Evolutionary conservation across 805 yeast species (phyloP).

Genomic region (Middelhovenomyces tepae): DNA sequence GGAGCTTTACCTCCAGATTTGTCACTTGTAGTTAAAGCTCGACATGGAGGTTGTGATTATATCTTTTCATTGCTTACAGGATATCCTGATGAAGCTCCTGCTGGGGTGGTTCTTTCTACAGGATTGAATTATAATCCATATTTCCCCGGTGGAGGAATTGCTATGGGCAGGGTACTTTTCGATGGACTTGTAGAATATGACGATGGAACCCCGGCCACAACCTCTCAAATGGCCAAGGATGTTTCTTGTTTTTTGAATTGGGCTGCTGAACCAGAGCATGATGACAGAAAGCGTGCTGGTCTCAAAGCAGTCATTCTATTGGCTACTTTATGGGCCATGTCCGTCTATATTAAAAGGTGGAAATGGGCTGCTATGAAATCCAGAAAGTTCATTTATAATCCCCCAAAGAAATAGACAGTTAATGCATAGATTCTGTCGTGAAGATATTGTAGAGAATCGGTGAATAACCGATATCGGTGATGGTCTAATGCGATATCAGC

Average conservation of each 20-base stretch:
- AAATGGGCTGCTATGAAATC: slow-evolving; percentile 95
- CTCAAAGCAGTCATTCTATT: slow-evolving; percentile 79
- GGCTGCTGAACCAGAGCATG: slow-evolving; percentile 98
- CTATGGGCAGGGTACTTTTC: slow-evolving; percentile 97
- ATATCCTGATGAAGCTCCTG: slow-evolving; percentile 98
- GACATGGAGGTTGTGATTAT: slow-evolving; percentile 97
- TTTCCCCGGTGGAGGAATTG: slow-evolving; percentile 99
- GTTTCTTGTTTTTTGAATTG: slow-evolving; percentile 93
- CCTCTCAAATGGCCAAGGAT: slow-evolving; percentile 99
- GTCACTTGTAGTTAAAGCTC: slow-evolving; percentile 93
- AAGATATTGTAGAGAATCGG: no score
- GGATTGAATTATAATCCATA: slow-evolving; percentile 98
- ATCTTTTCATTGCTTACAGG: slow-evolving; percentile 93
- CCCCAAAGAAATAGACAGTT: slow-evolving; percentile 67
- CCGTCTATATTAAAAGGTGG: slow-evolving; percentile 93
- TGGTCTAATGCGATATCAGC: no score
- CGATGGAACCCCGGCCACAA: slow-evolving; percentile 97
- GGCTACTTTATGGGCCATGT: slow-evolving; percentile 68
- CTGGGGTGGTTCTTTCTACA: slow-evolving; percentile 86
- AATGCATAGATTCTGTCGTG: neutral
- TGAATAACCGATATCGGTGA: no score
- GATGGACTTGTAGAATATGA: slow-evolving; percentile 97
- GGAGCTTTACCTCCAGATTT: slow-evolving; percentile 99
- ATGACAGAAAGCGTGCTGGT: slow-evolving; percentile 95
- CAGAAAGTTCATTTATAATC: slow-evolving; percentile 88